phyloP scores from a whole-genome alignment of 1,284 basidiomycete species.

The Mycosarcoma maydis region DNA sequence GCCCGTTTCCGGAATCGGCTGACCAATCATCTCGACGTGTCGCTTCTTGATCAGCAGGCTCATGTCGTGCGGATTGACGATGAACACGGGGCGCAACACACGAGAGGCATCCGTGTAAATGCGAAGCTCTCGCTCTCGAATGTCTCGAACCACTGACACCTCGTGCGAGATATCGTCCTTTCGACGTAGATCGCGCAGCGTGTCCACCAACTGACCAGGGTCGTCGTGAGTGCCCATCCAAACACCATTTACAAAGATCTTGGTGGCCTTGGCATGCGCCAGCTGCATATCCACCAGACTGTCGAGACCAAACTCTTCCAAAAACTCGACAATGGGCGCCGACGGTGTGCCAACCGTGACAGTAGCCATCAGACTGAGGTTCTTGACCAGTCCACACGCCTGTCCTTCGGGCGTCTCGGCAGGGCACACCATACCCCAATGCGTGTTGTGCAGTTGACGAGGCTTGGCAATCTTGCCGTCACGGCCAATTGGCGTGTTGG shows the following conservation, averaged over 20 bases:
- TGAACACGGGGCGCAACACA: slow-evolving; percentile 94
- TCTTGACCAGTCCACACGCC: slow-evolving; percentile 98
- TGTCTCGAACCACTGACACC: slow-evolving; percentile 95
- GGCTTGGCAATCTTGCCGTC: slow-evolving; percentile 99
- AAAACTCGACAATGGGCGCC: slow-evolving; percentile 95
- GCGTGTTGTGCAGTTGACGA: slow-evolving; percentile 97
- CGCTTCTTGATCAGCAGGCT: slow-evolving; percentile 82
- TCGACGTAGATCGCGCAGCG: slow-evolving; percentile 88
- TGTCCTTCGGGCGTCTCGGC: slow-evolving; percentile 99
- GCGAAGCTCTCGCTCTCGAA: slow-evolving; percentile 91
- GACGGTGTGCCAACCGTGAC: slow-evolving; percentile 97
- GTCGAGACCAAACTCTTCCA: slow-evolving; percentile 87
- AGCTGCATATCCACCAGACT: slow-evolving; percentile 63
- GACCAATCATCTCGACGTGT: slow-evolving; percentile 79
- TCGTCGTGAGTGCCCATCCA: slow-evolving; percentile 99
- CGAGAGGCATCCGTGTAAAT: slow-evolving; percentile 97
- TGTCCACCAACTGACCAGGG: slow-evolving; percentile 88
- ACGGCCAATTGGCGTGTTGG: slow-evolving; percentile 96
- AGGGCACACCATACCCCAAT: slow-evolving; percentile 98
- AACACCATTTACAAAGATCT: slow-evolving; percentile 98
- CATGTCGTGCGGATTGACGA: slow-evolving; percentile 82
- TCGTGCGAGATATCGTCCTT: slow-evolving; percentile 96
- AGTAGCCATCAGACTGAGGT: slow-evolving; percentile 95
- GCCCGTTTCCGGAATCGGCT: slow-evolving; percentile 45
- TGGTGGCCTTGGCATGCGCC: slow-evolving; percentile 72